Evolutionary conservation across 2,329 filamentous ascomycete genomes (phyloP).

Genomic region (Fusarium avenaceum): DNA sequence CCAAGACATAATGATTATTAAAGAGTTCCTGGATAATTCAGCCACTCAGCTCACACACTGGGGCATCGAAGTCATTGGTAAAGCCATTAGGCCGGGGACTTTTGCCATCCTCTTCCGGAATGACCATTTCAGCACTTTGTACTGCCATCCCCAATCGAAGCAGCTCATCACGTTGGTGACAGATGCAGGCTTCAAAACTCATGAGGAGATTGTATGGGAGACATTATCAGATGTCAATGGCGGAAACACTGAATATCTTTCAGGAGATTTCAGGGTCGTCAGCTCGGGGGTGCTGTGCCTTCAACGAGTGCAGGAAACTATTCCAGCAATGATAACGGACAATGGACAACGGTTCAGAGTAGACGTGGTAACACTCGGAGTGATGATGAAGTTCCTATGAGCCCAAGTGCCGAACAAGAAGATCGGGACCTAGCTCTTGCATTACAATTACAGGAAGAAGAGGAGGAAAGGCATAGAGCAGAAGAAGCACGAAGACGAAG

Average conservation of each 20-base stretch:
- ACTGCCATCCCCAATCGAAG: slow-evolving; percentile 84
- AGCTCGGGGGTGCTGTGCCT: slow-evolving; percentile 61
- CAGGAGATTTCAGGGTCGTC: slow-evolving; percentile 91
- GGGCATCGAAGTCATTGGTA: slow-evolving; percentile 81
- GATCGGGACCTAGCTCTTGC: slow-evolving; percentile 90
- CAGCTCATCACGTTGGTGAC: slow-evolving; percentile 89
- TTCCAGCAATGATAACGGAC: slow-evolving; percentile 50
- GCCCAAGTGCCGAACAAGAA: slow-evolving; percentile 73
- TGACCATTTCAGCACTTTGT: slow-evolving; percentile 95
- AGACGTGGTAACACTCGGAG: slow-evolving; percentile 50
- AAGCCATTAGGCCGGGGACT: slow-evolving; percentile 79
- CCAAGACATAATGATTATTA: slow-evolving; percentile 87
- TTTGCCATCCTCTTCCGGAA: slow-evolving; percentile 96
- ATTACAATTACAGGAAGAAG: slow-evolving; percentile 93
- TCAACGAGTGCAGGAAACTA: slow-evolving; percentile 34
- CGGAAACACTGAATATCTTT: slow-evolving; percentile 84
- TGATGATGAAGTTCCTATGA: slow-evolving; percentile 50
- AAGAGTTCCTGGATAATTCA: slow-evolving; percentile 81
- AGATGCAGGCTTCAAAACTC: slow-evolving; percentile 88
- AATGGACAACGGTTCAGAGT: slow-evolving; percentile 69
- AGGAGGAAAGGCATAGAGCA: slow-evolving; percentile 82
- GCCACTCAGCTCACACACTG: slow-evolving; percentile 89
- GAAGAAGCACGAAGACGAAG: slow-evolving; percentile 72
- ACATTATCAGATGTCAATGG: slow-evolving; percentile 90
- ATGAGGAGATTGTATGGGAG: slow-evolving; percentile 97